phyloP scores from a whole-genome alignment of 2,329 filamentous ascomycete species.

The Pseudocercospora eumusae region DNA sequence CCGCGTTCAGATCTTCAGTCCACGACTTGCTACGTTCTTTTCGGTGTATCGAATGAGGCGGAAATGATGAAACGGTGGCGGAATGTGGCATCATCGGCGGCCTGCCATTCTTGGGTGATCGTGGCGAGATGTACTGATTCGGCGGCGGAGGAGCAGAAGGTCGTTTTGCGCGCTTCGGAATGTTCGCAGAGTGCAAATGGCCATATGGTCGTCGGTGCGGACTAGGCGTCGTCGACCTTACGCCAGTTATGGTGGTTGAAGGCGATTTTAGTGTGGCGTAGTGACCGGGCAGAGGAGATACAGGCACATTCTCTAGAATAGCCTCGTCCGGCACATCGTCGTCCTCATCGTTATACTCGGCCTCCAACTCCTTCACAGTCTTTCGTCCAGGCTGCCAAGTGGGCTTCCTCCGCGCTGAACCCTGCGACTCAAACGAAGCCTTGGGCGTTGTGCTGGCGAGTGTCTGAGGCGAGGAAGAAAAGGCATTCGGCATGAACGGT shows the following conservation, averaged over 20 bases:
- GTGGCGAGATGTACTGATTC: constrained; percentile 29
- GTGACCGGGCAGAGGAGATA: constrained; percentile 60
- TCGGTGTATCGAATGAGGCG: constrained; percentile 31
- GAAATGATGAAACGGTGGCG: constrained; percentile 34
- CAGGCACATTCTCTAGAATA: constrained; percentile 77
- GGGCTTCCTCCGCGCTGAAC: constrained; percentile 39
- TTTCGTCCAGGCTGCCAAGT: constrained; percentile 72
- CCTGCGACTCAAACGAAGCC: constrained; percentile 26
- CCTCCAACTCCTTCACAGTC: constrained; percentile 68
- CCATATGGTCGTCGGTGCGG: constrained; percentile 38
- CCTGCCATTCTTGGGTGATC: constrained; percentile 36
- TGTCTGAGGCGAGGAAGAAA: constrained; percentile 25
- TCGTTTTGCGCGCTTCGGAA: constrained; percentile 40
- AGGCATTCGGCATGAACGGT: constrained; percentile 27
- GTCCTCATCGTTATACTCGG: constrained; percentile 77
- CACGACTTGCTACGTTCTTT: constrained; percentile 64
- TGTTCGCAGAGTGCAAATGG: constrained; percentile 40
- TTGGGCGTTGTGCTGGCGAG: constrained; percentile 30
- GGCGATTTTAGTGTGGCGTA: constrained; percentile 37
- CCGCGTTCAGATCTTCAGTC: constrained; percentile 70
- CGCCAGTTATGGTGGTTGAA: constrained; percentile 8
- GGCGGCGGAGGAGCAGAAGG: constrained; percentile 34
- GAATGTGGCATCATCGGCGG: constrained; percentile 37
- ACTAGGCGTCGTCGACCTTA: constrained; percentile 38
- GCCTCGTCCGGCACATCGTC: constrained; percentile 75